Evolutionary conservation across 345 rosid genomes (phyloP), one percentile per base, ranked within the genome.

Genomic region (Raphanus sativus): DNA sequence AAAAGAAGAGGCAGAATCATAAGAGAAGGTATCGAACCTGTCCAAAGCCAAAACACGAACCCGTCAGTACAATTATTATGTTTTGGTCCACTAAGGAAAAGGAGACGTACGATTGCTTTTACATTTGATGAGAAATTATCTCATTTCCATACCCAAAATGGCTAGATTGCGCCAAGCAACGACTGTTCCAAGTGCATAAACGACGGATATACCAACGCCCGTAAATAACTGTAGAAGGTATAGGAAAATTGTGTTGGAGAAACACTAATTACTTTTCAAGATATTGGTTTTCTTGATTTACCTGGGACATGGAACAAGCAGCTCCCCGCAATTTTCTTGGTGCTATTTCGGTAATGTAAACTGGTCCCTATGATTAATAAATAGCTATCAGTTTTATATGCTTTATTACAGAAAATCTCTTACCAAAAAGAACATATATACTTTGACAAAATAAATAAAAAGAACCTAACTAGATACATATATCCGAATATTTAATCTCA

Each of bases 161-260:
- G 83, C 83, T 32, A 79, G 70, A 30, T 40, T 61, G 76, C 80
- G 83, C 83, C 83, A 81, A 26, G 60, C 2, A 30, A 81, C 67
- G 1, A 62, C 25, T 0, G 77, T 71, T 60, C 83, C 83, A 62
- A 81, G 62, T n/a, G 24, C 65, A 64, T 76, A 81, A 60, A 40
- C 24, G 48, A 15, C 76, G 0, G 83, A 81, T 71, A 76, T 29
- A 76, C 83, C 80, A 5, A 71, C 36, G 1, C 77, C 80, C 0
- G 52, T 12, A 17, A 81, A 75, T 68, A 81, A 61, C 83, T 81
- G 62, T 7, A 48, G 12, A 64, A 26, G 26, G 55, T 48, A 78
- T 60, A 4, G 9, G 55, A 64, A 56, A 8, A 24, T 29, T 15
- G 21, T 13, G 29, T 61, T 4, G 55, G 55, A 48, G 55, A 15